Evolutionary conservation across 2,329 filamentous ascomycete species (phyloP), one percentile per base, ranked within the genome.

Genomic region (Penicillium sp.): DNA sequence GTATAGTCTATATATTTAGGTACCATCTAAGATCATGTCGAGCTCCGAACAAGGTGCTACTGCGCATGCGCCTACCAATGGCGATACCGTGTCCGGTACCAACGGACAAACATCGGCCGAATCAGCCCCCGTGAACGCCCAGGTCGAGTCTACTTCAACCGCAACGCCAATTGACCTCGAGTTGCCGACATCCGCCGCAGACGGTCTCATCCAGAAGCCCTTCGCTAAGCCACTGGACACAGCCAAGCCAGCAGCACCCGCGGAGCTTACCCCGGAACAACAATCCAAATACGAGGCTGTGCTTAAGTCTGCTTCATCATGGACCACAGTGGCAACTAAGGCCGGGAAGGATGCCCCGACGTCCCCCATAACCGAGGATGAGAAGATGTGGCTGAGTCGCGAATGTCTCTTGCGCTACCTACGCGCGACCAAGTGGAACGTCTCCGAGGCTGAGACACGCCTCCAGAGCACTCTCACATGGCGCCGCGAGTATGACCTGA

Each of bases 381-480:
- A 99, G 76, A 88, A 85, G 68, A 85, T 94, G 77, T 99, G 91
- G 86, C 82, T 99, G 63, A 96, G 92, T 13, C 85, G 86, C 61
- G 94, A 99, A 72, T 97, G 93, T 70, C 82, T 99, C 16, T 81
- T 97, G 39, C 89, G 94, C 64, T 99, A 96, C 72, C 86, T 99
- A 31, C 88, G 93, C 56, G 94, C 94, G 21, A 92, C 91, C 37
- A 97, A 96, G 75, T 99, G 94, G 91, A 81, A 86, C 62, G 81
- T 88, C 47, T 77, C 84, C 41, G 86, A 93, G 46, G 86, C 94
- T 9, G 82, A 87, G 62, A 88, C 87, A 70, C 88, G 94, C n/a
- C 75, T 97, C 39, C 85, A 87, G 63, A 83, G 83, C 42, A 97
- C 93, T 0, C 77, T 97, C 54, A 82, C 84, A 57, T 99, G 94